Base-by-base conservation (phyloP, 768 basidiomycete species). In the Mycena vitilis region DNA sequence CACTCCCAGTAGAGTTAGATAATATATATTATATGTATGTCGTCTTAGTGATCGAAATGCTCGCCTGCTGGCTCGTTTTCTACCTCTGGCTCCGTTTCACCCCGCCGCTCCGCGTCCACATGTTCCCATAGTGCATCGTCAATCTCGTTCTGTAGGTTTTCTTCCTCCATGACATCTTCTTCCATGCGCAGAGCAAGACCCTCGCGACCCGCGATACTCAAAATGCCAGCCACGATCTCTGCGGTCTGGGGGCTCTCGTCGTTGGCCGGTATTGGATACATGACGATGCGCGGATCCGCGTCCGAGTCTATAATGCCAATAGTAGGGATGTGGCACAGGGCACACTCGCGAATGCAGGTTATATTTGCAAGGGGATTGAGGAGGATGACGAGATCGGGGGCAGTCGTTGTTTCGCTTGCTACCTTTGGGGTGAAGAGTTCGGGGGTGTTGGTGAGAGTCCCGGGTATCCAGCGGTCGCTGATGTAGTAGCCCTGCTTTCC, bases 241-340 rank as follows among this genome's bases (percentile, higher is more conserved):
- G 95, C 95, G 18, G 96, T 92, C 53, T 96, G 88, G 12, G 91
- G 86, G 75, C 89, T 95, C 81, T 99, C 98, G 81, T 97, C 95
- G 78, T 99, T 99, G n/a, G 95, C 96, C 0, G 96, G 96, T 75
- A 99, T 98, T 49, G 98, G 93, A 78, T 98, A 99, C 87, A 98
- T 98, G 69, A 99, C 96, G 45, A 95, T 85, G 30, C 98, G 90
- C 7, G 98, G 98, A 81, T 99, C 98, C 49, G 90, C 93, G 77
- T 99, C 95, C 23, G 96, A 95, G 80, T 99, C 98, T 61, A 96
- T 89, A 67, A 99, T 90, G 40, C 92, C 98, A 67, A 99, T 90
- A 1, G 98, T 99, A 0, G 98, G 98, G 63, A 99, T 88, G 75
- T 96, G 92, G 69, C 91, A 87, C 63, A 90, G 84, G 18, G 95